Base-by-base conservation (phyloP, 2,329 filamentous ascomycete species). In the Phialophora tarda region DNA sequence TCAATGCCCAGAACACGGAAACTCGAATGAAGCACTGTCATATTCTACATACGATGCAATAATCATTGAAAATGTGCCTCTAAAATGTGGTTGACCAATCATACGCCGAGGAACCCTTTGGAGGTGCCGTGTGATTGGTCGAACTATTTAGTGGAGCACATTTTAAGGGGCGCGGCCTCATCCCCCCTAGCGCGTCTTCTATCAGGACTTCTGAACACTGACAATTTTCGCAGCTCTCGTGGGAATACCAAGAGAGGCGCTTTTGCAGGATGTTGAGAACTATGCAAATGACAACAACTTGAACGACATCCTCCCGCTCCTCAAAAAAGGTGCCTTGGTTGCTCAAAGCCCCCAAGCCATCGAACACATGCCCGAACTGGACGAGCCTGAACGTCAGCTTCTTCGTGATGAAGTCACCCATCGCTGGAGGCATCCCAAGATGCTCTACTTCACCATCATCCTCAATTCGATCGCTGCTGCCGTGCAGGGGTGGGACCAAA, bases 281-380 rank as follows among this genome's bases (percentile, higher is more conserved):
- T 77, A 73, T 73, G 89, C 88, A 47, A 79, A 80, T 14, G 78
- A 83, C 50, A 85, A 89, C 71, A 82, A 82, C 26, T 81, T 93
- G 28, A 77, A 79, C 1, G 85, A 89, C 62, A 83, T 89, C 70
- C 78, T 86, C 2, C 78, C 80, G 3, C 74, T 89, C 17, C 82
- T 93, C 59, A 82, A 85, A 59, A 89, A 89, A 72, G 91, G 90
- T 38, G 91, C 91, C 3, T 82, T 94, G 11, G 85, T 93, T 21
- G 91, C 91, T 2, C 89, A 91, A 75, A 86, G 89, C 71, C 90
- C 90, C 0, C 79, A 80, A 8, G 81, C 82, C 32, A 91, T 84
- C 75, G 88, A 91, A 64, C 80, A 83, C 38, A 82, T 92, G 48
- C 79, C 85, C 59, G 84, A 86, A 11, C 82, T 93, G 1, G 79